Evolutionary conservation across 768 basidiomycete genomes (phyloP), one percentile per base, ranked within the genome.

Genomic region (Amanita polypyramis): DNA sequence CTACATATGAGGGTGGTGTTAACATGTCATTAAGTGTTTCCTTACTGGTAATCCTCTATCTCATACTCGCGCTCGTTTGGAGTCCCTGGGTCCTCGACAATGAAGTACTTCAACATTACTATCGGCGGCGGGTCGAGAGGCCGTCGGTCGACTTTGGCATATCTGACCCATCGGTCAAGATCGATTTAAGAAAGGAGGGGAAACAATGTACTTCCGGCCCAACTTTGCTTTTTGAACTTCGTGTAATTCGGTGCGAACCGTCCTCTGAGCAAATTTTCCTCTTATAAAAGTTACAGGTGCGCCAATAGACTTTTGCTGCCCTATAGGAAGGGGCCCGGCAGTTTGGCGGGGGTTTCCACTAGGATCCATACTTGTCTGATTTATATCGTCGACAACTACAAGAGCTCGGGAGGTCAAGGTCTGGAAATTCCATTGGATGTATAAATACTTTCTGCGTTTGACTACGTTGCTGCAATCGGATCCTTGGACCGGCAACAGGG

Each of bases 111-210:
- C 43, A 84, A 69, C 32, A 72, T 63, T 12, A 68, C 65, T 17
- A 67, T 67, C 0, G 82, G 82, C 0, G 82, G 82, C 3, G 82
- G 82, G 60, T 85, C 82, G 36, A 85, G 68, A 4, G 81, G 81
- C 19, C 82, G 70, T 32, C 81, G 70, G 65, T 85, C 77, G 34
- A 77, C 75, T 60, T 65, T 74, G 43, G 70, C 80, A 62, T 68
- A 81, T 61, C 75, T 82, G 59, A 14, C 23, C 30, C 25, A 39
- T 14, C 7, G 11, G 14, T 32, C 30, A 29, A 42, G 5, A 35
- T 42, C 32, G 40, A 42, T 39, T 25, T 29, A 33, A 43, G 41
- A 36, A 49, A 29, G 42, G 43, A 45, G 51, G 17, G 35, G 29
- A 49, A 43, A 51, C 38, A 34, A 60, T 61, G 55, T 63, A 77